Percentiles rank a stretch among this genome's conserved stretches.
These are phyloP conservation scores for Venturia pyrina DNA, from an alignment of 2,329 filamentous ascomycete genomes.

Conservation along the genomic window DNA sequence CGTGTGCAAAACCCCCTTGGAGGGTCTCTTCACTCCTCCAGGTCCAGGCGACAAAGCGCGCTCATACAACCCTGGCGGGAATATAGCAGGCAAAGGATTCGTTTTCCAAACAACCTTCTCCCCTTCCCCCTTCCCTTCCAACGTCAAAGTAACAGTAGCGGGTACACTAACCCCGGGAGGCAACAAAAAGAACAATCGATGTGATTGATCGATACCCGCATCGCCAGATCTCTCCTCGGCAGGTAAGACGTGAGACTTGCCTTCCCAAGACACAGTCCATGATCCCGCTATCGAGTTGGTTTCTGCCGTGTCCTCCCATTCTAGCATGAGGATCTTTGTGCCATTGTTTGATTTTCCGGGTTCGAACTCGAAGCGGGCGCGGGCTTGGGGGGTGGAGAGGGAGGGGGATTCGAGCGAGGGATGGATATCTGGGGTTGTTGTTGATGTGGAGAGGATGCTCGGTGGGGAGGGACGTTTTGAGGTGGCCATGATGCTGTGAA, in stretches of 20 bases:
- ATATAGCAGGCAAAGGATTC: conserved; percentile 80
- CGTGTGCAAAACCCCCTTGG: conserved; percentile 76
- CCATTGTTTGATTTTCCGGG: conserved; percentile 66
- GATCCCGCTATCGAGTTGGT: conserved; percentile 38
- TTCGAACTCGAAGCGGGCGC: conserved; percentile 83
- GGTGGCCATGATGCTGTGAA: not conserved
- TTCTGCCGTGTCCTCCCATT: conserved; percentile 63
- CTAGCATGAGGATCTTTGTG: conserved; percentile 87
- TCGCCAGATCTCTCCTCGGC: conserved; percentile 42
- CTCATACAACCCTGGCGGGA: conserved; percentile 62
- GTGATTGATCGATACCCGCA: conserved; percentile 36
- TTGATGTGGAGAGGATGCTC: not conserved
- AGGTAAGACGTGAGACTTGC: conserved; percentile 62
- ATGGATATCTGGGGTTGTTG: not conserved
- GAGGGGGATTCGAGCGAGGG: conserved; percentile 35
- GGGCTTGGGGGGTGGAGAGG: conserved; percentile 41
- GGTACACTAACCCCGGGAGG: conserved; percentile 64
- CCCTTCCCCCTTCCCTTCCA: conserved; percentile 17
- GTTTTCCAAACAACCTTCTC: conserved; percentile 46
- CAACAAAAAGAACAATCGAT: conserved; percentile 71
- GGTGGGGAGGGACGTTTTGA: not conserved
- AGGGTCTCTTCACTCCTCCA: conserved; percentile 19
- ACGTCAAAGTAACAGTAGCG: conserved; percentile 56
- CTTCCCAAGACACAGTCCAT: conserved; percentile 79
- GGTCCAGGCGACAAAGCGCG: conserved; percentile 32